Percentiles rank a stretch among this genome's conserved stretches.
These are phyloP conservation scores for Penicillium ochrochloron DNA, from an alignment of 495 filamentous ascomycete genomes.

Conservation along the genomic window DNA sequence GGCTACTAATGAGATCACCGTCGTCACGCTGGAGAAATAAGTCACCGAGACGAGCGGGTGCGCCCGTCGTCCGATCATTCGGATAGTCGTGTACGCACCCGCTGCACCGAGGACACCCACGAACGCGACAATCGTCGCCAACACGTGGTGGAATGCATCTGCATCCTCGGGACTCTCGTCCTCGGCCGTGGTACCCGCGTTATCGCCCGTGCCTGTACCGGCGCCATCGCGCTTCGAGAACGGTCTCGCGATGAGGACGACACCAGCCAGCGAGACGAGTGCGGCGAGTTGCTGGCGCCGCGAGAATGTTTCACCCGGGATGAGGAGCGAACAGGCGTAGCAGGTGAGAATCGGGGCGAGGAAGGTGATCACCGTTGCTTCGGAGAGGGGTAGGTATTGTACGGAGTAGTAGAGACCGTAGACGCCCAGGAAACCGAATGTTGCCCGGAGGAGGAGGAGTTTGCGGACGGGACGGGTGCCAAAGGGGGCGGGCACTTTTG, in stretches of 20 bases:
- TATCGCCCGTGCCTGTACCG: background rate
- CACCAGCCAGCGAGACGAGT: slow-evolving; percentile 75
- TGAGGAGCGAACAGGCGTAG: slow-evolving; percentile 78
- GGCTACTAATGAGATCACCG: slow-evolving; percentile 64
- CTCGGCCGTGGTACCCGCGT: slow-evolving; percentile 7
- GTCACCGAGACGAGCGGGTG: slow-evolving; percentile 86
- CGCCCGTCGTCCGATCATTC: slow-evolving; percentile 81
- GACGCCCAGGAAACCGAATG: slow-evolving; percentile 85
- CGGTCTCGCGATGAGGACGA: slow-evolving; percentile 84
- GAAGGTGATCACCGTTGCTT: slow-evolving; percentile 93
- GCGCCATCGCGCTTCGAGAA: slow-evolving; percentile 36
- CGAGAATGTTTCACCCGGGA: slow-evolving; percentile 77
- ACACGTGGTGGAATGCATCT: slow-evolving; percentile 64
- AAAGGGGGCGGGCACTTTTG: slow-evolving; percentile 67
- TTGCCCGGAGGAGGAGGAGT: slow-evolving; percentile 70
- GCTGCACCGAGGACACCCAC: slow-evolving; percentile 81
- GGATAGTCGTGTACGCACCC: slow-evolving; percentile 77
- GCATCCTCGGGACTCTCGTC: slow-evolving; percentile 37
- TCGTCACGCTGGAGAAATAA: slow-evolving; percentile 78
- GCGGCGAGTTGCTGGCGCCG: slow-evolving; percentile 76
- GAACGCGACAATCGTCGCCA: slow-evolving; percentile 73
- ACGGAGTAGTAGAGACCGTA: slow-evolving; percentile 82
- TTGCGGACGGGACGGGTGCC: slow-evolving; percentile 66
- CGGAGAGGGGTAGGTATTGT: slow-evolving; percentile 83
- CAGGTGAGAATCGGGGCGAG: slow-evolving; percentile 81